Conservation (phyloP, 306 rosid species). For the Prunus kanzakura region DNA sequence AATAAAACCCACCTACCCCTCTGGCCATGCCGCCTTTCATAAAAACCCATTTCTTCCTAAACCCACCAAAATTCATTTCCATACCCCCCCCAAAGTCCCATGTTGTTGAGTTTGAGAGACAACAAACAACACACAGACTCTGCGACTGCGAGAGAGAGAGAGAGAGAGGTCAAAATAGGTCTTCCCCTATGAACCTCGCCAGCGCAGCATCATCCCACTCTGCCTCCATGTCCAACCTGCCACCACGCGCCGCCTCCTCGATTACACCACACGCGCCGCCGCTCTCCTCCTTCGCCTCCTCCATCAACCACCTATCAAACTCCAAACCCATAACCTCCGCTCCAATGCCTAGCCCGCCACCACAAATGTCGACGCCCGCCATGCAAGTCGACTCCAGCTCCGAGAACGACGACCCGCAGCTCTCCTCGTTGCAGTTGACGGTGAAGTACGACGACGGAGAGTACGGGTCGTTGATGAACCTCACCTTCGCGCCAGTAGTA, state of each 20-base stretch:
- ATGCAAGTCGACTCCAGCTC: slow-evolving; percentile 9
- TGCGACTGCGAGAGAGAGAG: not conserved
- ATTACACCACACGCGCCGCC: slow-evolving; percentile 20
- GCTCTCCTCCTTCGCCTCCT: not conserved
- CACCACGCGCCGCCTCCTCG: slow-evolving; percentile 17
- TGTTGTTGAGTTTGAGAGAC: not conserved
- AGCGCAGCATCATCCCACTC: slow-evolving; percentile 38
- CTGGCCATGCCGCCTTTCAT: too few species aligned
- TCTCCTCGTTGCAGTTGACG: slow-evolving; percentile 75
- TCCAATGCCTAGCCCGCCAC: slow-evolving; percentile 10
- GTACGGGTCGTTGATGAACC: slow-evolving; percentile 55
- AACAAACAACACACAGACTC: not conserved
- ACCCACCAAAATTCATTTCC: too few species aligned
- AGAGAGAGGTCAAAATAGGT: not conserved
- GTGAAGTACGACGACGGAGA: slow-evolving; percentile 56
- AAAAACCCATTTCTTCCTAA: too few species aligned
- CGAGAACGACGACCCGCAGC: slow-evolving; percentile 75
- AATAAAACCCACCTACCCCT: too few species aligned
- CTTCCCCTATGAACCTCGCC: slow-evolving; percentile 41
- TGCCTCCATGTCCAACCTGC: not conserved
- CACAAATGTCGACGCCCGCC: not conserved
- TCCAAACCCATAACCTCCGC: not conserved
- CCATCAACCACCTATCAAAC: not conserved
- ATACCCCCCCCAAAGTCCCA: too few species aligned
- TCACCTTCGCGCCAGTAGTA: slow-evolving; percentile 16